Percentiles rank a stretch among this genome's conserved stretches.
These are phyloP conservation scores for Penicillium sp. DNA, from an alignment of 2,329 filamentous ascomycete species.

Conservation along the genomic window DNA sequence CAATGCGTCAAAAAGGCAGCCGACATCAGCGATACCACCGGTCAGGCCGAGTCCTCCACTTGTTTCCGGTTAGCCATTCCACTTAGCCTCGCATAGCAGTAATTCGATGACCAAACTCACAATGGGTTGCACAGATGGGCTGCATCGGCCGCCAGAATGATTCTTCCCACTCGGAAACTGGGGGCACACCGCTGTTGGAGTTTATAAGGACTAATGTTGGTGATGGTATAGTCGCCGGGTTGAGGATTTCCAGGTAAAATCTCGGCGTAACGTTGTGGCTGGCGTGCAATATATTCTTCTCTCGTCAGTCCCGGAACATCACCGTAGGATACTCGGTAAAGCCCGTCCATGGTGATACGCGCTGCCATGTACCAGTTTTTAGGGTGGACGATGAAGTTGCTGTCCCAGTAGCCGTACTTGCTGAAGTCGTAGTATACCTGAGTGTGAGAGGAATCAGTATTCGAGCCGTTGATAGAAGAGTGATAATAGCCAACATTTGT, in stretches of 20 bases:
- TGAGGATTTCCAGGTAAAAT: constrained; percentile 65
- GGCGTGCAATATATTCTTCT: constrained; percentile 59
- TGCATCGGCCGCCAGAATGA: constrained; percentile 64
- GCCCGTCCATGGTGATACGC: constrained; percentile 60
- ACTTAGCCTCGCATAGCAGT: not conserved
- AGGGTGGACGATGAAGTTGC: constrained; percentile 64
- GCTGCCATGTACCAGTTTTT: constrained; percentile 67
- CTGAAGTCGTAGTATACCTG: constrained; percentile 66
- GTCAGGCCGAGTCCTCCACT: constrained; percentile 65
- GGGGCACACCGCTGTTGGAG: constrained; percentile 65
- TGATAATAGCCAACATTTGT: constrained; percentile 55
- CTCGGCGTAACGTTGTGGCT: constrained; percentile 58
- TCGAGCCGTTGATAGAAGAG: no score
- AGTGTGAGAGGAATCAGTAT: not conserved
- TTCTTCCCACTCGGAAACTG: constrained; percentile 60
- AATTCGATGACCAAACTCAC: constrained; percentile 30
- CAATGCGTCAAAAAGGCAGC: constrained; percentile 64
- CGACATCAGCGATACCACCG: constrained; percentile 66
- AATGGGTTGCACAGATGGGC: constrained; percentile 62
- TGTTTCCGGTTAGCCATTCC: not conserved
- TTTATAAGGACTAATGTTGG: constrained; percentile 63
- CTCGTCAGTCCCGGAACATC: constrained; percentile 57
- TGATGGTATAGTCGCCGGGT: constrained; percentile 60
- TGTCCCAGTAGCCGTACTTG: constrained; percentile 38
- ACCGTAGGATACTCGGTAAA: constrained; percentile 68